These are phyloP conservation scores for Coniferiporia weirii DNA, from an alignment of 1,284 basidiomycete genomes.

Conservation along the genomic window DNA sequence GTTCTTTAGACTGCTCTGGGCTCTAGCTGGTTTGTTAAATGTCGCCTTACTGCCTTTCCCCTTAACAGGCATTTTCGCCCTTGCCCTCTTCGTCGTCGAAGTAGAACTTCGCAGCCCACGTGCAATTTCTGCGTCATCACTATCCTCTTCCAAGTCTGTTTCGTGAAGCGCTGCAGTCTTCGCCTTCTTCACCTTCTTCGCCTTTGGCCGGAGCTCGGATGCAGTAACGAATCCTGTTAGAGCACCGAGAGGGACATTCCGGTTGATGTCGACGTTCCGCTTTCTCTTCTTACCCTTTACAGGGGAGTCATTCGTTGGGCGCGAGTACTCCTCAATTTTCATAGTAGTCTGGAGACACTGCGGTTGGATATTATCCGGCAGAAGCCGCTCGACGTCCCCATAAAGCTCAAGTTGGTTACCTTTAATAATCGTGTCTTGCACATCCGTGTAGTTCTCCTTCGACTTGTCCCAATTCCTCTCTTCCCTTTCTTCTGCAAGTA, in stretches of 20 bases:
- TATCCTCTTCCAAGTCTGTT: conserved; percentile 50
- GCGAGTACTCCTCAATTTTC: conserved; percentile 67
- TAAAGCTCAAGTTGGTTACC: conserved; percentile 89
- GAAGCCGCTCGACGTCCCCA: conserved; percentile 81
- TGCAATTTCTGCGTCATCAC: conserved; percentile 59
- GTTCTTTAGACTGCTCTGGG: conserved; percentile 14
- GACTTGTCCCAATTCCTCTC: conserved; percentile 91
- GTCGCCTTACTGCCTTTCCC: conserved; percentile 28
- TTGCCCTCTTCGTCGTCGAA: conserved; percentile 15
- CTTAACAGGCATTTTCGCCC: conserved; percentile 22
- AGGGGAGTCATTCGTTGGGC: conserved; percentile 22
- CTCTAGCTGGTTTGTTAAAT: conserved; percentile 19
- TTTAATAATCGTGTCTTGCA: conserved; percentile 85
- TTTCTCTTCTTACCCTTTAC: conserved; percentile 56
- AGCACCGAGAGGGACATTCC: conserved; percentile 65
- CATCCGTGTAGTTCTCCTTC: conserved; percentile 81
- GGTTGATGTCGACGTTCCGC: conserved; percentile 56
- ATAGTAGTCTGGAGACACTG: conserved; percentile 77
- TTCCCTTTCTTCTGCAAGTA: conserved; percentile 91
- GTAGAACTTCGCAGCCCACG: conserved; percentile 40
- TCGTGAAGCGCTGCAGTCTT: conserved; percentile 25
- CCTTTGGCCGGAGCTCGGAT: conserved; percentile 43
- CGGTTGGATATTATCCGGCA: conserved; percentile 78
- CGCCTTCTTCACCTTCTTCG: conserved; percentile 39
- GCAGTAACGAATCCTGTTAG: conserved; percentile 60